Conservation (phyloP, 257 asterid species). For the Mitragyna speciosa region DNA sequence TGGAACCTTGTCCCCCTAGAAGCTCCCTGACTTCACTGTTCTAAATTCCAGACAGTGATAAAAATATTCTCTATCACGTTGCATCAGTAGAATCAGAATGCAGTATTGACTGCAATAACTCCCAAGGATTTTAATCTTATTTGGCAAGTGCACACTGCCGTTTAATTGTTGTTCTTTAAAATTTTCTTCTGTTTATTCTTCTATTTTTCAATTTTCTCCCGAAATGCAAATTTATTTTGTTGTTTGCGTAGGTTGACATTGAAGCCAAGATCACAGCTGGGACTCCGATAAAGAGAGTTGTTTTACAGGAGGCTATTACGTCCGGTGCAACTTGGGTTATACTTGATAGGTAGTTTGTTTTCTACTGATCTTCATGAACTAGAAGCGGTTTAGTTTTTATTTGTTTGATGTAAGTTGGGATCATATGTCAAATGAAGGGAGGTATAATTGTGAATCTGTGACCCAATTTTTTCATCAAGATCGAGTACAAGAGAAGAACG, state of each 20-base stretch:
- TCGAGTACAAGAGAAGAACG: not conserved
- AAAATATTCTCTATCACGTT: not conserved
- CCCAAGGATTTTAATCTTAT: not conserved
- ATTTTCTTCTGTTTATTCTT: conserved; percentile 1
- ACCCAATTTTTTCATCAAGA: not conserved
- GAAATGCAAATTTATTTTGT: conserved; percentile 2
- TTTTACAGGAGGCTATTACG: conserved; percentile 53
- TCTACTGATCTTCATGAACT: conserved; percentile 1
- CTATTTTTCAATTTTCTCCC: not conserved
- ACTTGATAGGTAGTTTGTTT: conserved; percentile 55
- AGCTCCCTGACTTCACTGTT: not conserved
- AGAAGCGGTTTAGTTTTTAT: not conserved
- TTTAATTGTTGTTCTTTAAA: not conserved
- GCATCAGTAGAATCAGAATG: not conserved
- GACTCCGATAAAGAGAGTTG: conserved; percentile 49
- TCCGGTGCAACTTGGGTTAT: conserved; percentile 60
- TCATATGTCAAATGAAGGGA: not conserved
- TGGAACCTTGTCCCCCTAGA: not conserved
- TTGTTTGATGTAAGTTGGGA: not conserved
- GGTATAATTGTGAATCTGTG: not conserved
- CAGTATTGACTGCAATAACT: not conserved
- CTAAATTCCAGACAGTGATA: not conserved
- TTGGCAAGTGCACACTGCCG: not conserved
- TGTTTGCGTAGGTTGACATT: conserved; percentile 55
- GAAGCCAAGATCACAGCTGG: conserved; percentile 73